These are phyloP conservation scores for Pleurotus platypus DNA, from an alignment of 768 basidiomycete genomes.

Conservation along the genomic window DNA sequence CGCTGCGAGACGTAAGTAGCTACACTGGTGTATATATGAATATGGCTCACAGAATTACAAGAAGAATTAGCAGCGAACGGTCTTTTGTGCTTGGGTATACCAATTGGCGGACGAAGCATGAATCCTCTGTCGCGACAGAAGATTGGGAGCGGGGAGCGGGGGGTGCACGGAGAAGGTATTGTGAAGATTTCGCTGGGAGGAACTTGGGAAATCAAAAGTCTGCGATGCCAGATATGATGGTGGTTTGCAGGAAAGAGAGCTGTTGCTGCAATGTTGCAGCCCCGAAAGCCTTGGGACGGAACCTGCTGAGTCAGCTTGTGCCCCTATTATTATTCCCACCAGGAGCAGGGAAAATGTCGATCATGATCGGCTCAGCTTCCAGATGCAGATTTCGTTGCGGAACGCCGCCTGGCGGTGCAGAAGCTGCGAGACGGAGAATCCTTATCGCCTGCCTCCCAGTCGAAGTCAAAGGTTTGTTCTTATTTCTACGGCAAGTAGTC, in stretches of 20 bases:
- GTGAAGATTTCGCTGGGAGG: slow-evolving; percentile 39
- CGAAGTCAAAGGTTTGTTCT: no score
- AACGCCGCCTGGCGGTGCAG: no score
- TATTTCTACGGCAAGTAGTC: no score
- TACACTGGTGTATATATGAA: not conserved
- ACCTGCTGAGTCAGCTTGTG: no score
- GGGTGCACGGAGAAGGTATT: slow-evolving; percentile 57
- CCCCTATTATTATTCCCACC: no score
- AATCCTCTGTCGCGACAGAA: slow-evolving; percentile 80
- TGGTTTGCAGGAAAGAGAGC: slow-evolving; percentile 9
- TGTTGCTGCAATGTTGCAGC: not conserved
- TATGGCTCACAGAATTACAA: slow-evolving; percentile 44
- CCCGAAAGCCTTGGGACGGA: no score
- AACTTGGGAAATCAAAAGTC: slow-evolving; percentile 15
- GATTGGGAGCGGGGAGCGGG: slow-evolving; percentile 35
- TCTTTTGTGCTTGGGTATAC: slow-evolving; percentile 63
- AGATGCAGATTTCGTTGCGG: no score
- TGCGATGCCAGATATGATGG: not conserved
- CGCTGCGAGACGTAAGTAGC: slow-evolving; percentile 37
- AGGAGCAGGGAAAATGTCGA: no score
- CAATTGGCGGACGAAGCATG: slow-evolving; percentile 90
- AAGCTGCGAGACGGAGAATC: no score
- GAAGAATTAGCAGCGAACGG: slow-evolving; percentile 43
- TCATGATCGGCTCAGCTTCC: no score
- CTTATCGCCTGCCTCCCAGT: no score